Percentiles rank a stretch among this genome's conserved stretches.
Evolutionary conservation across 176 grass and related monocot genomes (phyloP).

Genomic region (Zea luxurians): DNA sequence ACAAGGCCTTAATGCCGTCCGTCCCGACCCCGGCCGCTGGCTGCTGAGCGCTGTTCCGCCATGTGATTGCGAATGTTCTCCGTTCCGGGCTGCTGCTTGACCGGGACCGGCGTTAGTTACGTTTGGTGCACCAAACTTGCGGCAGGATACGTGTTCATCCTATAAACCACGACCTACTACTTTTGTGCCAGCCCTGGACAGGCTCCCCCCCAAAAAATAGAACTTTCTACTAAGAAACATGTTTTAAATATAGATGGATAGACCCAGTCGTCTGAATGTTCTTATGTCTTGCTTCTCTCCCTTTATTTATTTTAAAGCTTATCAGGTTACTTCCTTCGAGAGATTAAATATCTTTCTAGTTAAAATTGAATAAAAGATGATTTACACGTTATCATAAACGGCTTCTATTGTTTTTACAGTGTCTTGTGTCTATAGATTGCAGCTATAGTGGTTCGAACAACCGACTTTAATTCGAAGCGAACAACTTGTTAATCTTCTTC

Average conservation of each 20-base stretch:
- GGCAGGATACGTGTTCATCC: background rate
- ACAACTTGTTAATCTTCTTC: no score
- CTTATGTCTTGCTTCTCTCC: background rate
- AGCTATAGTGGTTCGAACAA: no score
- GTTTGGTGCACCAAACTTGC: slow-evolving; percentile 25
- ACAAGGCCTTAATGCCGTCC: no score
- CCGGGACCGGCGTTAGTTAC: slow-evolving; percentile 13
- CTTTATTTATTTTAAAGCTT: no score
- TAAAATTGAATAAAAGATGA: no score
- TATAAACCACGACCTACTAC: background rate
- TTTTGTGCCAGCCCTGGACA: background rate
- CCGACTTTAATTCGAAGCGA: no score
- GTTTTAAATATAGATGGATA: background rate
- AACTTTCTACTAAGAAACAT: background rate
- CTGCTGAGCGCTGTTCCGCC: background rate
- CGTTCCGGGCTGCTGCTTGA: background rate
- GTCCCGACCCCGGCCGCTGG: background rate
- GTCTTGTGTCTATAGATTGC: no score
- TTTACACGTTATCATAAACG: no score
- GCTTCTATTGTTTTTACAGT: no score
- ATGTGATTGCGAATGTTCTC: slow-evolving; percentile 12
- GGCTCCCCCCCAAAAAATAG: background rate
- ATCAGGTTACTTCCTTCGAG: no score
- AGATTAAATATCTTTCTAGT: no score
- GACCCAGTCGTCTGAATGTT: background rate